A percentile compares a stretch with the other conserved stretches of the same genome.
Conservation (phyloP, 352 stramenopile genomes). For the Phytopythium oedochilum region DNA sequence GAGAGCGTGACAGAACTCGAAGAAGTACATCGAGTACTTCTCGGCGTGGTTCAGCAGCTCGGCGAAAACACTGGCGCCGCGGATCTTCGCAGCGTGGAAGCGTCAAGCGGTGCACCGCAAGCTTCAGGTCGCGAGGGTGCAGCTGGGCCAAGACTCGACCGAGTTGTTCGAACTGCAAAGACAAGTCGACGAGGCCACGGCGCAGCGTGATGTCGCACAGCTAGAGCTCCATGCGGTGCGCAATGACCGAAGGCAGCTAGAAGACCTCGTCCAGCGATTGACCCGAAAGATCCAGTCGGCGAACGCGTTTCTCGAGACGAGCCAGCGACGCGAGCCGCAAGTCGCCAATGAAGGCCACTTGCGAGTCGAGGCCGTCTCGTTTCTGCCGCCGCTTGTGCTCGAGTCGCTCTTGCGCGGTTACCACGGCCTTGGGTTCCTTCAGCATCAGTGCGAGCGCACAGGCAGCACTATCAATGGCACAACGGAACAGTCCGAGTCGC, state of each 20-base stretch:
- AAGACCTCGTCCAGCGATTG: constrained; percentile 39
- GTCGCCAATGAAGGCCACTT: constrained; percentile 64
- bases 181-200: constrained; percentile 46
- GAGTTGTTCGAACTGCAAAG: constrained; percentile 32
- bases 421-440: constrained; percentile 58
- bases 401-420: constrained; percentile 63
- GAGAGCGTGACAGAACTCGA: constrained; percentile 43
- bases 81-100: constrained; percentile 56
- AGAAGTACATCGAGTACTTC: constrained; percentile 70
- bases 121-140: constrained; percentile 29
- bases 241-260: constrained; percentile 56
- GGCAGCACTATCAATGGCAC: neutral
- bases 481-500: neutral
- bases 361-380: constrained; percentile 56
- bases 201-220: constrained; percentile 45
- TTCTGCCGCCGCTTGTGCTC: constrained; percentile 53
- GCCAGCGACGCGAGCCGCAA: constrained; percentile 32
- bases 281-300: constrained; percentile 59
- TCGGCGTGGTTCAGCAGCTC: constrained; percentile 66
- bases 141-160: constrained; percentile 27
- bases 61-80: constrained; percentile 41
- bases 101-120: constrained; percentile 18
- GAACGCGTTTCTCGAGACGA: constrained; percentile 44
- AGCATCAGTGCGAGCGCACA: constrained; percentile 16
- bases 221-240: constrained; percentile 45